Percentiles rank a stretch among this genome's conserved stretches.
Conservation (phyloP, 2,329 filamentous ascomycete species). For the Cordyceps militaris region DNA sequence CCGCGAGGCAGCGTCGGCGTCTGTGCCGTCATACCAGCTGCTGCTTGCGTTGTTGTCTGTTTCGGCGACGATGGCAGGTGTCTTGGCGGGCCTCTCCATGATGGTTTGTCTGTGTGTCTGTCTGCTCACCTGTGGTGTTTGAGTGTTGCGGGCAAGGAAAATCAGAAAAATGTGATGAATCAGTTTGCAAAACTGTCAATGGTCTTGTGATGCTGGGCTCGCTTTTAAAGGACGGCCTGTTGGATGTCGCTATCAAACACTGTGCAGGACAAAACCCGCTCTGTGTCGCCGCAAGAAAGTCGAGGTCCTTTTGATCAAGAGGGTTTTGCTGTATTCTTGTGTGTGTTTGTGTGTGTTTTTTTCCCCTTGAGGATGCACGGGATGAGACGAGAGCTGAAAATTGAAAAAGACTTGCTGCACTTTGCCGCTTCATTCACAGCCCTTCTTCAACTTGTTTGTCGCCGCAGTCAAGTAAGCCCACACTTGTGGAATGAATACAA, state of each 20-base stretch:
- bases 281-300: neutral
- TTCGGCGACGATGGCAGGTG: neutral
- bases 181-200: neutral
- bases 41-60: neutral
- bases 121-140: neutral
- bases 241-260: neutral
- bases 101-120: neutral
- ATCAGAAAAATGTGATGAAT: neutral
- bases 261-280: neutral
- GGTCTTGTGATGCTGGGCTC: neutral
- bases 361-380: neutral
- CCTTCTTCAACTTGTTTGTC: neutral
- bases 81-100: neutral
- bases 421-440: neutral
- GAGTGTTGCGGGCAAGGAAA: neutral
- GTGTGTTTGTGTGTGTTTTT: neutral
- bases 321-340: neutral
- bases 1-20: neutral
- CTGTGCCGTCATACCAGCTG: neutral
- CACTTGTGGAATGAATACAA: too few relatives aligned
- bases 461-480: conserved; percentile 1
- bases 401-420: neutral
- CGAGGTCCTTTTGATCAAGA: neutral
- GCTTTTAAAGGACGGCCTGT: neutral
- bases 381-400: neutral